Conservation (phyloP, 1,284 basidiomycete genomes). For the Puccinia coronata region DNA sequence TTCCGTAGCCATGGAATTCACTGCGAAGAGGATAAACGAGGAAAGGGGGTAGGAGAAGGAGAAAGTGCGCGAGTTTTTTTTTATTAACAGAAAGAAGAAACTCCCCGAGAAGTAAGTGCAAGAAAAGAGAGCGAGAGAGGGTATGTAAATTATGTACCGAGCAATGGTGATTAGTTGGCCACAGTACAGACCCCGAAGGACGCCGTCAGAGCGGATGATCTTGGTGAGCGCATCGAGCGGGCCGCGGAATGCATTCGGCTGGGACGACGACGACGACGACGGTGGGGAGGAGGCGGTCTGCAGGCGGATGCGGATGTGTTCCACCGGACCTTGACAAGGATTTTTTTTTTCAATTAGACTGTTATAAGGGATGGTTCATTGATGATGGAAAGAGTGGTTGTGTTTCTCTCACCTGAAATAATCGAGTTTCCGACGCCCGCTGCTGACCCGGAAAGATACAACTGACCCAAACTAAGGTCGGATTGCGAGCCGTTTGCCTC, state of each 20-base stretch:
- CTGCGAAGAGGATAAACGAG: too few species aligned
- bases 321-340: constrained; percentile 71
- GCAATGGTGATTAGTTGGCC: constrained; percentile 30
- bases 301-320: constrained; percentile 91
- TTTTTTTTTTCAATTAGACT: not conserved
- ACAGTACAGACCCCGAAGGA: constrained; percentile 34
- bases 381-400: not conserved
- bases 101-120: too few species aligned
- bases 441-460: constrained; percentile 74
- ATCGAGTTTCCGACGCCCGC: constrained; percentile 89
- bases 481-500: not conserved
- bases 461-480: constrained; percentile 67
- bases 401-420: constrained; percentile 64
- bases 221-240: constrained; percentile 31
- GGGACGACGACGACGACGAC: too few species aligned
- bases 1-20: constrained; percentile 49
- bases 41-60: not conserved
- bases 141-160: too few species aligned
- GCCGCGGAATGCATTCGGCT: not conserved
- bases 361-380: not conserved
- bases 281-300: constrained; percentile 56
- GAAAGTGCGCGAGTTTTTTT: not conserved
- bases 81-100: not conserved
- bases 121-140: too few species aligned
- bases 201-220: constrained; percentile 35